Evolutionary conservation across 495 filamentous ascomycete genomes (phyloP), one percentile per base, ranked within the genome.

Genomic region (Hypoxylon fuscum): DNA sequence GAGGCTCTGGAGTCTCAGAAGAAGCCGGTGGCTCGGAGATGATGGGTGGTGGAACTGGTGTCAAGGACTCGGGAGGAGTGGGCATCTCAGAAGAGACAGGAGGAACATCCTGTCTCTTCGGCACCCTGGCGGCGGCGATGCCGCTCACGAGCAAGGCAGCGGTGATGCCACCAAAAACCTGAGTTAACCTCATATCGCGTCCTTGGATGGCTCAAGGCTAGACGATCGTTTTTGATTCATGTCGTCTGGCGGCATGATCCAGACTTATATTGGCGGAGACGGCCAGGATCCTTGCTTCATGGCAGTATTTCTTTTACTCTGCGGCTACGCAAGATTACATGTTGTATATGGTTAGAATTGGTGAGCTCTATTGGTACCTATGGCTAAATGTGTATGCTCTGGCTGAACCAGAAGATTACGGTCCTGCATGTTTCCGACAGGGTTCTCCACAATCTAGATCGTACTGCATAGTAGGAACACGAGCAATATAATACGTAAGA

Each of bases 61-160:
- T 20, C 35, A 46, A 43, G 2, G 54, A 35, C 1, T 18, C 44
- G 8, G 54, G 54, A 42, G 44, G 54, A 23, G 54, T 23, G 0
- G 45, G n/a, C 6, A 23, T 41, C 37, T 18, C 49, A 1, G 55
- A 22, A 34, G 59, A 44, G 43, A 5, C 22, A 34, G 47, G 48
- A 34, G 43, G 48, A n/a, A 37, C 35, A 22, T 60, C 56, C 40
- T 60, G 56, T 60, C 68, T 55, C 43, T 40, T 55, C 9, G 52
- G 57, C 14, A 71, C 18, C 38, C 32, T 53, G 15, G 29, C 46
- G 21, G 67, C 62, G 20, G 69, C 22, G 44, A 51, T 59, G 27
- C 69, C 63, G 34, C 62, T 62, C 32, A 59, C 69, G 22, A 72
- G 59, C 38, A 69, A 42, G 48, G 66, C 62, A 48, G 60, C 64